Base-by-base conservation (phyloP, 78 protist species). In the Dictyostelium brefeldianum region DNA sequence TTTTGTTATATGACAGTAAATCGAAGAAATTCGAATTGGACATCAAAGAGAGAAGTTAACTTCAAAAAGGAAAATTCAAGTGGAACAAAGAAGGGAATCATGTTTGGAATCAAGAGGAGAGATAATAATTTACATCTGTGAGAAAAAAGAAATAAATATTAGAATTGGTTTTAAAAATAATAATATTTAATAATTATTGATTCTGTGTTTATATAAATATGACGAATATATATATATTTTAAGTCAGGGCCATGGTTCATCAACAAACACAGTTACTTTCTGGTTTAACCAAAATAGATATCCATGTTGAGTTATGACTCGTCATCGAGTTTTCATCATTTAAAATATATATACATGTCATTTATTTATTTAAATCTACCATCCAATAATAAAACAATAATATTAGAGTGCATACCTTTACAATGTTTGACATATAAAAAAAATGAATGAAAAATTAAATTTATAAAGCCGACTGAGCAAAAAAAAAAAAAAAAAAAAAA, bases 231-330 rank as follows among this genome's bases (percentile, higher is more conserved):
- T 27, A 22, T 22, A 14, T 29, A 67, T 67, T 67, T 67, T 14
- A 36, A 73, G 51, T 75, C 81, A 75, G 81, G 65, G 54, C 54
- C 81, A 59, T 50, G 51, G 64, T 50, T 75, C 81, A 75, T 75
- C 81, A 75, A 75, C 57, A 25, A 15, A 18, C 57, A 51, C 12
- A n/a, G 75, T 1, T 14, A 67, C 41, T 12, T 43, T 27, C 25
- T 11, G 8, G 10, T 25, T 36, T 50, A 75, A 27, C 4, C 54
- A 18, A 48, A 36, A 20, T n/a, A 20, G 70, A 25, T 20, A 17
- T 15, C 79, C 51, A 3, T 1, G 79, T 46, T n/a, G 79, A 73
- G 54, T 75, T 75, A 75, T 75, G 81, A 75, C 81, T 75, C 81
- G 81, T 75, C 81, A 75, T 75, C 81, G 47, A 20, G 43, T 75